Evolutionary conservation across 192 early-diverging fungal genomes (phyloP).

Genomic region (Coemansia sp.): DNA sequence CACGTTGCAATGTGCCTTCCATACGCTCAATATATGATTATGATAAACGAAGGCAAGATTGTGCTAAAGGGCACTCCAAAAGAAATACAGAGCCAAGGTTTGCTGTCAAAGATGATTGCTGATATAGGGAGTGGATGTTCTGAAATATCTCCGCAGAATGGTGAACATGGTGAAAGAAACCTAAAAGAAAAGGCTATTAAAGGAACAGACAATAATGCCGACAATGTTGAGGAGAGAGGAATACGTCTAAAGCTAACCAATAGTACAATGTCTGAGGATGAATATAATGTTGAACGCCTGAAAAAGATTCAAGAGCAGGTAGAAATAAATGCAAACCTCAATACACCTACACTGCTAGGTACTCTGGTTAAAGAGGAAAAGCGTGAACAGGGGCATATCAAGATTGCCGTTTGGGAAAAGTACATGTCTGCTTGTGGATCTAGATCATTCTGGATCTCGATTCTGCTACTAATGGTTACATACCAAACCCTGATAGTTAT

Average conservation of each 20-base stretch:
- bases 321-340: slow-evolving; percentile 29
- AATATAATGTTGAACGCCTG: slow-evolving; percentile 19
- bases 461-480: slow-evolving; percentile 53
- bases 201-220: slow-evolving; percentile 2
- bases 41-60: slow-evolving; percentile 62
- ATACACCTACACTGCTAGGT: slow-evolving; percentile 22
- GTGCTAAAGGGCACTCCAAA: slow-evolving; percentile 48
- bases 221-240: neutral
- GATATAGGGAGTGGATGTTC: slow-evolving; percentile 8
- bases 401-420: slow-evolving; percentile 66
- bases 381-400: slow-evolving; percentile 71
- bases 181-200: slow-evolving; percentile 23
- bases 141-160: slow-evolving; percentile 8
- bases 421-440: slow-evolving; percentile 71
- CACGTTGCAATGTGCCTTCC: slow-evolving; percentile 62
- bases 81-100: slow-evolving; percentile 52
- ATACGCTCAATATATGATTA: slow-evolving; percentile 53
- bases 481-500: slow-evolving; percentile 46
- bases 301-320: slow-evolving; percentile 31
- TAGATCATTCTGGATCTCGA: slow-evolving; percentile 56
- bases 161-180: neutral
- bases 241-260: slow-evolving; percentile 5
- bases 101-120: slow-evolving; percentile 3
- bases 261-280: slow-evolving; percentile 25
- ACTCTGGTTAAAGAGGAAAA: slow-evolving; percentile 81